Conservation (phyloP, 345 rosid genomes). For the Arabis alpina region DNA sequence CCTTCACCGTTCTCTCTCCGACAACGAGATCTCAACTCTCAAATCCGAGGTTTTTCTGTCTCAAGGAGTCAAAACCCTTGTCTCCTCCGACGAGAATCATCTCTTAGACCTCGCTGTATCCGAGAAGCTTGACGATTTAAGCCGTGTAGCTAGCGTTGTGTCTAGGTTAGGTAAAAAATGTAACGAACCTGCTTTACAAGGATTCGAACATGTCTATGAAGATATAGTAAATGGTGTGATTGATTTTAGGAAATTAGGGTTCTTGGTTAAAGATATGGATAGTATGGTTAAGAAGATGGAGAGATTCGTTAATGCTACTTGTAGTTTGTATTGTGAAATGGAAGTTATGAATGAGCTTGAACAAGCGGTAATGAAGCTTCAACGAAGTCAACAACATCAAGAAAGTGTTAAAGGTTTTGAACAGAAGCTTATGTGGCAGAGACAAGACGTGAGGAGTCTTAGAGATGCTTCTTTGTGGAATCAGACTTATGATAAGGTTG, state of each 20-base stretch:
- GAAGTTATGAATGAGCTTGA: slow-evolving; percentile 91
- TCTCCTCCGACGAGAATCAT: slow-evolving; percentile 65
- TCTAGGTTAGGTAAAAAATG: slow-evolving; percentile 94
- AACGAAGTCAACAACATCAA: too few relatives aligned
- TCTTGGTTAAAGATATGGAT: slow-evolving; percentile 93
- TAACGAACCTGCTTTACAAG: slow-evolving; percentile 83
- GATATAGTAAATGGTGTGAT: slow-evolving; percentile 77
- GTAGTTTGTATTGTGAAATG: slow-evolving; percentile 79
- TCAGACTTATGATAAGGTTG: slow-evolving; percentile 86
- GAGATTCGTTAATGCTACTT: slow-evolving; percentile 72
- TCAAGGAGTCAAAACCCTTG: slow-evolving; percentile 61
- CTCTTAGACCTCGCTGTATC: slow-evolving; percentile 78
- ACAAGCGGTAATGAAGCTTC: slow-evolving; percentile 80
- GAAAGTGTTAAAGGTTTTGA: slow-evolving; percentile 82
- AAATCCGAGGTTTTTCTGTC: slow-evolving; percentile 69
- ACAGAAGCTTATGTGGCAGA: slow-evolving; percentile 97
- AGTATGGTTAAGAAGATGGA: slow-evolving; percentile 91
- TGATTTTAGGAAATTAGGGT: slow-evolving; percentile 79
- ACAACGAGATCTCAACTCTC: slow-evolving; percentile 75
- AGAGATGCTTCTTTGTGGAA: slow-evolving; percentile 90
- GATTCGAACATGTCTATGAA: slow-evolving; percentile 92
- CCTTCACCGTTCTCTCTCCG: slow-evolving; percentile 79
- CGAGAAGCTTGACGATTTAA: slow-evolving; percentile 85
- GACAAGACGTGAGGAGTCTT: slow-evolving; percentile 85
- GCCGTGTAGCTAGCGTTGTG: slow-evolving; percentile 74